Evolutionary conservation across 2,329 filamentous ascomycete species (phyloP), one percentile per base, ranked within the genome.

Genomic region (Aspergillus phoenicis): DNA sequence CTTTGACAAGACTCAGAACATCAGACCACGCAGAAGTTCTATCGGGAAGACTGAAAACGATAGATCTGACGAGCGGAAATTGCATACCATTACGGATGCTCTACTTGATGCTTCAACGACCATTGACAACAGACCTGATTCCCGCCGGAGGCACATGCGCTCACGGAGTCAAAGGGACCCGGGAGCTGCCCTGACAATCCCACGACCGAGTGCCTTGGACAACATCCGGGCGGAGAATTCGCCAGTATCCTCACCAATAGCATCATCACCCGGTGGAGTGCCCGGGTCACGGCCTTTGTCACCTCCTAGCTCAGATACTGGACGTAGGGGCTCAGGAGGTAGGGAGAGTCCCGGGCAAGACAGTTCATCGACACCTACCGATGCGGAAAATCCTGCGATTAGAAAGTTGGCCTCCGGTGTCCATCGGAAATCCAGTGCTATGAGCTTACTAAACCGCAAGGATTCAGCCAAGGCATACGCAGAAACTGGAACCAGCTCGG

Each of bases 41-140:
- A 33, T 68, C n/a, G 63, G 66, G 38, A 70, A 68, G 54, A 48
- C 62, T 58, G 68, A 70, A 58, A 75, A 61, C 67, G 74, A 57
- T 67, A 71, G 30, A 68, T 73, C 58, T 41, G 63, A 74, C 61
- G 60, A 81, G 73, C 61, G 80, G 77, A 76, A 67, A 8, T 85
- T 87, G 5, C 90, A 91, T 67, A 96, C 93, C 0, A 95, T 98
- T 66, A 87, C 91, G 3, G 94, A 98, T 76, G 95, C 95, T 5
- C 81, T 98, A 15, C 82, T 96, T 30, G 95, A 98, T 75, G 95
- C 95, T 6, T 96, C 93, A 1, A 93, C 91, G 79, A 93, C 90
- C 0, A 92, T 95, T 64, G 90, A 94, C 70, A 88, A 90, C 65
- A 62, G 62, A 4, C 81, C 87, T 0, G 76, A 85, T 7, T 79